Evolutionary conservation across 768 basidiomycete species (phyloP), one percentile per base, ranked within the genome.

Genomic region (Brasilioporus rufonigricans): DNA sequence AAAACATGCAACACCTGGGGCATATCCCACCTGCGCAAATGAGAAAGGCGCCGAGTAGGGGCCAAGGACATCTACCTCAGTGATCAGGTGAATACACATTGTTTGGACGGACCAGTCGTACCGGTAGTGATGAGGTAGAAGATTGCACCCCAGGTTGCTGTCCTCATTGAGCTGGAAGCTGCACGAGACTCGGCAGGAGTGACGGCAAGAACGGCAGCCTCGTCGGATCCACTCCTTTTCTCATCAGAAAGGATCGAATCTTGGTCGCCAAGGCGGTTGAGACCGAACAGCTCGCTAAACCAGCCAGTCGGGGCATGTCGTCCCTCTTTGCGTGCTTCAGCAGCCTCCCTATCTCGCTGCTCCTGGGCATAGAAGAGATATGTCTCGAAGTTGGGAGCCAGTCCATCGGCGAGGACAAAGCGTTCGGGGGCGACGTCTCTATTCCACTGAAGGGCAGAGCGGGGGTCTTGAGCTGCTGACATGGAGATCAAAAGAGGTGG

Each of bases 11-110:
- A 61, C 67, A 64, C 83, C 83, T 11, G 83, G 80, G 8, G 80
- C 82, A 74, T 81, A 85, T n/a, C 83, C 83, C 9, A 85, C 79
- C 61, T 82, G 80, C 10, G 80, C 73, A 43, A 85, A 82, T 2
- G 83, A 79, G 45, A 60, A 85, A 3, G 83, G 83, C 0, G 82
- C 77, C 32, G 82, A 81, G 68, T 81, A 83, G 1, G 83, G 84
- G 8, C 84, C 84, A 13, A 85, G 71, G 44, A 85, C 83, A 57
- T 85, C 84, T 62, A 64, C 1, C 7, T 11, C 9, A 24, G 24
- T 61, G n/a, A 68, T 64, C n/a, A 60, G 55, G 40, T 13, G 19
- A 26, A 18, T 4, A 5, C 1, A 19, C 5, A 18, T 5, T 2
- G 12, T 4, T 13, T 1, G 9, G 18, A 44, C 11, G n/a, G 9